These are phyloP conservation scores for Ogataea minuta DNA, from an alignment of 805 yeast species.

Conservation along the genomic window DNA sequence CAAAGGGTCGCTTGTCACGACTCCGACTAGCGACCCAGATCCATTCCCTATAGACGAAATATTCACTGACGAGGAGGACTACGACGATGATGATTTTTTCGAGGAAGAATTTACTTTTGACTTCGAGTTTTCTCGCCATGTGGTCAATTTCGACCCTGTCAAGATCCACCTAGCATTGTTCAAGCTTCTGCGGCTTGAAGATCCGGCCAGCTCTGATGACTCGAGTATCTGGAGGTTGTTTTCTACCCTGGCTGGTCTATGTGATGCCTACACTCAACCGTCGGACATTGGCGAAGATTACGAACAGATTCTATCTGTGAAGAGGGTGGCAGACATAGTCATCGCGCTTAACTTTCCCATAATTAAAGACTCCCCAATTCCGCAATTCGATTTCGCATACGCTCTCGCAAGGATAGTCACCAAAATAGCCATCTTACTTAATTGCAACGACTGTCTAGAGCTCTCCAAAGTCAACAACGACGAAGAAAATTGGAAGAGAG, in stretches of 20 bases:
- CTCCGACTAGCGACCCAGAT: slow-evolving; percentile 1
- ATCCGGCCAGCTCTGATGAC: slow-evolving; percentile 13
- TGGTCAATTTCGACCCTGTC: slow-evolving; percentile 25
- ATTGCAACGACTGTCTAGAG: slow-evolving; percentile 42
- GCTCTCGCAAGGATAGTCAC: slow-evolving; percentile 37
- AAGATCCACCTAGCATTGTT: slow-evolving; percentile 34
- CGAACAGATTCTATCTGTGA: slow-evolving; percentile 50
- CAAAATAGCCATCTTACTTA: slow-evolving; percentile 35
- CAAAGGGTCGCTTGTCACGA: slow-evolving; percentile 1
- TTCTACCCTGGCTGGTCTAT: slow-evolving; percentile 36
- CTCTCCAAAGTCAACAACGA: slow-evolving; percentile 43
- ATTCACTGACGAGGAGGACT: slow-evolving; percentile 8
- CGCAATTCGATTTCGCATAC: slow-evolving; percentile 36
- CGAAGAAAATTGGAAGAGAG: slow-evolving; percentile 34
- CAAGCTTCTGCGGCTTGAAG: slow-evolving; percentile 25
- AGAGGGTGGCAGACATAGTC: slow-evolving; percentile 50
- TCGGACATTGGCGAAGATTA: slow-evolving; percentile 51
- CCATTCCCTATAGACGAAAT: neutral
- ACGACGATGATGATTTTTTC: slow-evolving; percentile 17
- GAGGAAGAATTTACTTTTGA: slow-evolving; percentile 34
- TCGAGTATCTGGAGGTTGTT: slow-evolving; percentile 24
- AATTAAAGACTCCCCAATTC: slow-evolving; percentile 16
- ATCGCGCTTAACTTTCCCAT: slow-evolving; percentile 39
- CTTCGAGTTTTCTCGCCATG: slow-evolving; percentile 20
- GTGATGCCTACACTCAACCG: slow-evolving; percentile 72